Base-by-base conservation (phyloP, 2,329 filamentous ascomycete genomes). In the Nemania serpens region DNA sequence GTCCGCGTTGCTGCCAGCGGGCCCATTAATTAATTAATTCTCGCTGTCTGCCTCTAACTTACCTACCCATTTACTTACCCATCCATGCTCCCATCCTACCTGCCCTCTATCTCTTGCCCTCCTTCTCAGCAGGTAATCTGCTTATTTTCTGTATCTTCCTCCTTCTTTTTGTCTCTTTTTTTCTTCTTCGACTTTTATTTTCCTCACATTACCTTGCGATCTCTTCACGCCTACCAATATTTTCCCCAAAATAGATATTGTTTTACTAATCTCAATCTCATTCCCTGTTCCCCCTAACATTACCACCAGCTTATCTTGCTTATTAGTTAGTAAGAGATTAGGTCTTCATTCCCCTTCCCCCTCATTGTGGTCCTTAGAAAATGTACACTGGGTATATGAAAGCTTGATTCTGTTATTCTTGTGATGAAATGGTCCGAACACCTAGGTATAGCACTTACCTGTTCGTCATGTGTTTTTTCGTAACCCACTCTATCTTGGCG, bases 1-100 rank as follows among this genome's bases (percentile, higher is more conserved):
- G 61, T 59, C 48, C 46, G 55, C 29, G 51, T 43, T 56, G 58
- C 55, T 50, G 57, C 51, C 54, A 58, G 46, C 58, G 42, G 15
- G 36, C 15, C 36, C 36, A 39, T 39, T n/a, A 12, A n/a, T n/a
- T n/a, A 12, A 39, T 39, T 12, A 39, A 39, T 39, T 39, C 15
- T 43, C 4, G 6, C 17, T 43, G 17, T 43, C 36, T 17, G 11
- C 20, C 50, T 22, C 34, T n/a, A n/a, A n/a, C n/a, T n/a, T n/a
- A n/a, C n/a, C n/a, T n/a, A n/a, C n/a, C n/a, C n/a, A n/a, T n/a
- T n/a, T n/a, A n/a, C n/a, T n/a, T n/a, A n/a, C n/a, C n/a, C n/a
- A n/a, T n/a, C 37, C 29, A 11, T 50, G 11, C 42, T 34, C 37
- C 39, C 29, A 37, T 17, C 46, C 22, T 53, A 39, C 49, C 25